A percentile compares a stretch with the other conserved stretches of the same genome.
These are phyloP conservation scores for Colletotrichum kahawae DNA, from an alignment of 2,329 filamentous ascomycete species.

Conservation along the genomic window DNA sequence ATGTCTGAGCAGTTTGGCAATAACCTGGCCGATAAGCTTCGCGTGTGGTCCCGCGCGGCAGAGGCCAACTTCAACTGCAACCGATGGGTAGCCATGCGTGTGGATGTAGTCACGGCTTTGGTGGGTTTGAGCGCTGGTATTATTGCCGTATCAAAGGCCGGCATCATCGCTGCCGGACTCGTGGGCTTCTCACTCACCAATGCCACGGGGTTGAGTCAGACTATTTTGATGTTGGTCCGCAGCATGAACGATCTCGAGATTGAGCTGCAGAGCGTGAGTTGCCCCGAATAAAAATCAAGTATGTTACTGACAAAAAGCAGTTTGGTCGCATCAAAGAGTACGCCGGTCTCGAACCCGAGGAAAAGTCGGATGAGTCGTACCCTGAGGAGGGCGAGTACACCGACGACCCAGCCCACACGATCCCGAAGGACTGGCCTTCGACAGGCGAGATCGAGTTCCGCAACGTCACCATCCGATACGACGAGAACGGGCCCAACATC, in stretches of 20 bases:
- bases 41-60: conserved; percentile 48
- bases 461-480: conserved; percentile 55
- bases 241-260: conserved; percentile 62
- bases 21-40: conserved; percentile 55
- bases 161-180: conserved; percentile 52
- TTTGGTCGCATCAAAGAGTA: conserved; percentile 57
- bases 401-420: conserved; percentile 39
- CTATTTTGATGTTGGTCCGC: conserved; percentile 57
- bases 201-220: conserved; percentile 57
- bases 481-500: conserved; percentile 50
- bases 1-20: conserved; percentile 50
- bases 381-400: conserved; percentile 43
- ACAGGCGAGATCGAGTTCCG: conserved; percentile 55
- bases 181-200: conserved; percentile 63
- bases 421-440: conserved; percentile 50
- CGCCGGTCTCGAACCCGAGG: conserved; percentile 49
- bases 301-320: conserved; percentile 27
- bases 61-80: conserved; percentile 62
- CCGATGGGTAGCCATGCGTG: conserved; percentile 60
- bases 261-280: conserved; percentile 59
- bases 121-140: conserved; percentile 56
- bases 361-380: conserved; percentile 44
- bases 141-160: conserved; percentile 55
- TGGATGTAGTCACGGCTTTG: conserved; percentile 59
- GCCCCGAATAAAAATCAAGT: too few species aligned